These are phyloP conservation scores for Eucalyptus cladocalyx DNA, from an alignment of 345 rosid species.

Conservation along the genomic window DNA sequence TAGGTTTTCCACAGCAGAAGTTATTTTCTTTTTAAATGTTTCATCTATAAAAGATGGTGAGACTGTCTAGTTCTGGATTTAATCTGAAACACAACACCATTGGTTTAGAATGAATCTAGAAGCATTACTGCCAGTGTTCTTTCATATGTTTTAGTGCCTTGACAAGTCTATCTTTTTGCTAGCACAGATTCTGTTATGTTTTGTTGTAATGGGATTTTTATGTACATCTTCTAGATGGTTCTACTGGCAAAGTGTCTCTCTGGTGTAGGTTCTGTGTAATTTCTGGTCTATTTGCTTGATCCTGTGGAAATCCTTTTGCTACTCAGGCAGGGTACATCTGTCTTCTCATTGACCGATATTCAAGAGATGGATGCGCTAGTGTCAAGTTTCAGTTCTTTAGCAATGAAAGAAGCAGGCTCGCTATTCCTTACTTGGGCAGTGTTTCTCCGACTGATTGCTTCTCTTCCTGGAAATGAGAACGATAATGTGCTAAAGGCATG, in stretches of 20 bases:
- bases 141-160: not conserved
- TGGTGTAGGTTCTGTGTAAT: not conserved
- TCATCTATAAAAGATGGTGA: not conserved
- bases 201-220: not conserved
- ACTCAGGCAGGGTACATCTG: constrained; percentile 48
- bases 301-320: constrained; percentile 3
- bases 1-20: not conserved
- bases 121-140: not conserved
- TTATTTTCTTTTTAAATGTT: not conserved
- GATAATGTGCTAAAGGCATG: constrained; percentile 47
- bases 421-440: constrained; percentile 90
- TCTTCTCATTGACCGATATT: constrained; percentile 54
- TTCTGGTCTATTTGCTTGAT: not conserved
- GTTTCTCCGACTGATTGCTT: constrained; percentile 71
- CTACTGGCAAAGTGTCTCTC: not conserved
- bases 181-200: not conserved
- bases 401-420: constrained; percentile 67
- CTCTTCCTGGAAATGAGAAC: constrained; percentile 71
- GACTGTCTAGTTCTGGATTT: not conserved
- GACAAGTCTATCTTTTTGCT: not conserved
- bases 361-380: constrained; percentile 83
- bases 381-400: constrained; percentile 51
- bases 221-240: not conserved
- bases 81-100: not conserved
- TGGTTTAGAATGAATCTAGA: not conserved